Percentiles rank a stretch among this genome's conserved stretches.
phyloP scores from a whole-genome alignment of 2,329 filamentous ascomycete genomes.

The Penicillium paneum region DNA sequence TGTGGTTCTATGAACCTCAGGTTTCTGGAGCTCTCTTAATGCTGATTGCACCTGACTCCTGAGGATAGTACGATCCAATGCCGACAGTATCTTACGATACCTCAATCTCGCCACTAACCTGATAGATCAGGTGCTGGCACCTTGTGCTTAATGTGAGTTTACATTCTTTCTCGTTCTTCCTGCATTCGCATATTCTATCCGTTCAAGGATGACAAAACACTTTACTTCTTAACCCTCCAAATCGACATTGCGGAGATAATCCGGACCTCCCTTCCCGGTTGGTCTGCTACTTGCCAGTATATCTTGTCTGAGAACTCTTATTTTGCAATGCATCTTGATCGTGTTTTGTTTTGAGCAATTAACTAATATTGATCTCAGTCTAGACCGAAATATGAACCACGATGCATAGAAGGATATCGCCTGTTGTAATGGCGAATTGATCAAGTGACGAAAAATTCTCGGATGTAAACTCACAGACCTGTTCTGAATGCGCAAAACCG shows the following conservation, averaged over 20 bases:
- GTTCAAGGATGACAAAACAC: constrained; percentile 58
- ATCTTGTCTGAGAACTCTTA: constrained; percentile 57
- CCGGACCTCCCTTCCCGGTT: constrained; percentile 60
- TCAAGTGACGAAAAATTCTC: constrained; percentile 76
- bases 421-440: constrained; percentile 19
- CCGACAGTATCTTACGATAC: constrained; percentile 1
- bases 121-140: constrained; percentile 15
- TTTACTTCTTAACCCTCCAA: constrained; percentile 64
- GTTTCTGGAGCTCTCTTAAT: constrained; percentile 5
- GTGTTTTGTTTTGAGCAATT: constrained; percentile 3
- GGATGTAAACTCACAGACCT: constrained; percentile 85
- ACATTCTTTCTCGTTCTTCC: constrained; percentile 6
- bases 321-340: constrained; percentile 5
- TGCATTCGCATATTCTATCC: constrained; percentile 12
- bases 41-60: background rate
- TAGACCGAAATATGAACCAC: background rate
- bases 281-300: constrained; percentile 71
- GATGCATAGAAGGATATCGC: background rate
- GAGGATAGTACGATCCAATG: constrained; percentile 3
- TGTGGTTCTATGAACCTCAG: background rate
- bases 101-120: constrained; percentile 14
- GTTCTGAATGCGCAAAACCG: constrained; percentile 88
- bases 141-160: constrained; percentile 22
- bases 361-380: constrained; percentile 3
- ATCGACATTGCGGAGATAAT: constrained; percentile 65